Conservation (phyloP, 2,329 filamentous ascomycete genomes). For the Clonostachys rhizophaga region DNA sequence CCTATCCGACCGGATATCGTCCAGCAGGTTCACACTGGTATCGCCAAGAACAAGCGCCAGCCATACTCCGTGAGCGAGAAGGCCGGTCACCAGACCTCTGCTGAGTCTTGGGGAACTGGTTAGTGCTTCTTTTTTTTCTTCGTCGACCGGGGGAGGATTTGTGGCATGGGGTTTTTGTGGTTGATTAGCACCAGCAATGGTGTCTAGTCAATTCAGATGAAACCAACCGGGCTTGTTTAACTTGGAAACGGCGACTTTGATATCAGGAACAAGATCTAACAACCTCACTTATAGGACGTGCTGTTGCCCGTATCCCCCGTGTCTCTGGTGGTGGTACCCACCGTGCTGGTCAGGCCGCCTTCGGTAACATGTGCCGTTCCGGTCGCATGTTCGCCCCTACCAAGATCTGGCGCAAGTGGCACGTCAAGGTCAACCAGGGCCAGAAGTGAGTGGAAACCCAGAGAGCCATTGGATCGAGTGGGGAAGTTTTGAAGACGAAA, state of each 20-base stretch:
- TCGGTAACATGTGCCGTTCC: conserved; percentile 99
- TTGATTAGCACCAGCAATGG: not conserved
- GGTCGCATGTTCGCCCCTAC: conserved; percentile 99
- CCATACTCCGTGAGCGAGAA: conserved; percentile 99
- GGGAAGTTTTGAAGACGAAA: not conserved
- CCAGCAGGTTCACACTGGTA: conserved; percentile 97
- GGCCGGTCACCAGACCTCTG: conserved; percentile 99
- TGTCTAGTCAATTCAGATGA: no score
- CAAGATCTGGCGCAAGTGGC: conserved; percentile 99
- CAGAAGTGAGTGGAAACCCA: conserved; percentile 68
- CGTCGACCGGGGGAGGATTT: not conserved
- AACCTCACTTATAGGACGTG: conserved; percentile 64
- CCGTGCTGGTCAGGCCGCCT: conserved; percentile 99
- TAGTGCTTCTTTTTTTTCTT: conserved; percentile 34
- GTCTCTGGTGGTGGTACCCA: conserved; percentile 99
- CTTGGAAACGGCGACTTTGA: no score
- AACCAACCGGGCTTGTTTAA: no score
- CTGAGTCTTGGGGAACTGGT: conserved; percentile 99
- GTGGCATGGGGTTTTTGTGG: not conserved
- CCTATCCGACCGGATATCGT: conserved; percentile 99
- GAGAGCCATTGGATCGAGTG: not conserved
- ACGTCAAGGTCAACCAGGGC: conserved; percentile 99
- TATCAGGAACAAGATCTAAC: not conserved
- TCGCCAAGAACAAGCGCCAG: conserved; percentile 99
- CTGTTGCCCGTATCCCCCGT: conserved; percentile 99